Evolutionary conservation across 768 basidiomycete species (phyloP).

Genomic region (Lactifluus echinatus): DNA sequence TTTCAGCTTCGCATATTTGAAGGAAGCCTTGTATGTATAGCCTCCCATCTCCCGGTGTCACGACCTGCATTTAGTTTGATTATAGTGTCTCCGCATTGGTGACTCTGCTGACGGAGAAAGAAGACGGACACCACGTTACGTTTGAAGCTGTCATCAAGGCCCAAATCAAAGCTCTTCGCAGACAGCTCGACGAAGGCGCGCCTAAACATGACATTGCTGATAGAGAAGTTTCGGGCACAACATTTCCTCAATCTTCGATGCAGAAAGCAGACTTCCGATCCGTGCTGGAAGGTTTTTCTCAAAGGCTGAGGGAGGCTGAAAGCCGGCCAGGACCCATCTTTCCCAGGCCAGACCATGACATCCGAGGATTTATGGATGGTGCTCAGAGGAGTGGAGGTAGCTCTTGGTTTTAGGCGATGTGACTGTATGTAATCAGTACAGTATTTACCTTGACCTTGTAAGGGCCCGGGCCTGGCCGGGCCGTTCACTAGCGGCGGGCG

Average conservation of each 20-base stretch:
- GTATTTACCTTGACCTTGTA: no score
- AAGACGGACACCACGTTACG: conserved; percentile 35
- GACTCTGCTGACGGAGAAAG: conserved; percentile 42
- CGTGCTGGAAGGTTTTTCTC: not conserved
- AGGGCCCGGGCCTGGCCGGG: no score
- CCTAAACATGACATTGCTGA: not conserved
- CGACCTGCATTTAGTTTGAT: not conserved
- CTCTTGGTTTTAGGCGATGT: not conserved
- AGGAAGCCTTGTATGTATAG: conserved; percentile 73
- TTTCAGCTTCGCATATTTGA: conserved; percentile 84
- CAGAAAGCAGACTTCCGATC: not conserved
- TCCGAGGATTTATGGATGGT: not conserved
- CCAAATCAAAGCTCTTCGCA: conserved; percentile 54
- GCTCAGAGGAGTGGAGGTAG: not conserved
- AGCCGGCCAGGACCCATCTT: not conserved
- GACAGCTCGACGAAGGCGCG: conserved; percentile 52
- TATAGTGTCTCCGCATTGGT: conserved; percentile 67
- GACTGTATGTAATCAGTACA: no score
- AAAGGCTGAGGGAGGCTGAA: not conserved
- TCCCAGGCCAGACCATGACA: conserved; percentile 1
- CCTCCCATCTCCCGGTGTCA: not conserved
- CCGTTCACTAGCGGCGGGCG: no score
- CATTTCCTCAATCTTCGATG: not conserved
- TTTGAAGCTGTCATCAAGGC: conserved; percentile 46
- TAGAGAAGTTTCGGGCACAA: not conserved